Conservation (phyloP, 805 yeast species). For the Candida schatavii region DNA sequence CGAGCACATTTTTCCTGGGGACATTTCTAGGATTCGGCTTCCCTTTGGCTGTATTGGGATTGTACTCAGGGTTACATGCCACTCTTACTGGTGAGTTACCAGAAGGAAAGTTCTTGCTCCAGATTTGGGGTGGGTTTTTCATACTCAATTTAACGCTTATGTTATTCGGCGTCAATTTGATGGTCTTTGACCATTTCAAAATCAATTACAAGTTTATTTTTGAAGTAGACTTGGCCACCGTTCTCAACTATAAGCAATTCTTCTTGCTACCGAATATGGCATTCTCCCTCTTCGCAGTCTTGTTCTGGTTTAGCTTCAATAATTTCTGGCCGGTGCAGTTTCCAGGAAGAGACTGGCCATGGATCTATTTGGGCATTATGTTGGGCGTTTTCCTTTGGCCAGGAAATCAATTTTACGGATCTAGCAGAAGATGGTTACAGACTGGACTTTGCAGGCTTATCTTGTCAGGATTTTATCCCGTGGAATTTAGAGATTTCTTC, state of each 20-base stretch:
- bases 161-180: conserved; percentile 66
- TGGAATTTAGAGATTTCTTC: conserved; percentile 92
- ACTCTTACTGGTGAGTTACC: conserved; percentile 40
- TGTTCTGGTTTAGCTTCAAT: conserved; percentile 74
- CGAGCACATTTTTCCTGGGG: conserved; percentile 60
- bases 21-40: conserved; percentile 64
- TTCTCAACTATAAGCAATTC: conserved; percentile 63
- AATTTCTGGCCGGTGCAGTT: conserved; percentile 60
- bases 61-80: conserved; percentile 49
- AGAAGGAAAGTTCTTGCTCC: conserved; percentile 63
- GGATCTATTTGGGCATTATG: conserved; percentile 62
- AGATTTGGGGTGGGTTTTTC: conserved; percentile 92
- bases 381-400: conserved; percentile 58
- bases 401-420: conserved; percentile 48
- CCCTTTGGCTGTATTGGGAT: conserved; percentile 63
- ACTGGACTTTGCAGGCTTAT: conserved; percentile 68
- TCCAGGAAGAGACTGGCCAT: conserved; percentile 76
- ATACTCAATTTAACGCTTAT: conserved; percentile 57
- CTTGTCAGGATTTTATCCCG: conserved; percentile 86
- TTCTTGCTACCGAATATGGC: conserved; percentile 61
- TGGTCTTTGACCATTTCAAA: conserved; percentile 68
- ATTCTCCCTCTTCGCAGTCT: conserved; percentile 53
- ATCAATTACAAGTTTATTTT: conserved; percentile 91
- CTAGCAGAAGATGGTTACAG: conserved; percentile 77
- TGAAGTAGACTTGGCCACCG: conserved; percentile 73